Conservation (phyloP, 2,329 filamentous ascomycete genomes). For the Fusarium pseudonygamai region DNA sequence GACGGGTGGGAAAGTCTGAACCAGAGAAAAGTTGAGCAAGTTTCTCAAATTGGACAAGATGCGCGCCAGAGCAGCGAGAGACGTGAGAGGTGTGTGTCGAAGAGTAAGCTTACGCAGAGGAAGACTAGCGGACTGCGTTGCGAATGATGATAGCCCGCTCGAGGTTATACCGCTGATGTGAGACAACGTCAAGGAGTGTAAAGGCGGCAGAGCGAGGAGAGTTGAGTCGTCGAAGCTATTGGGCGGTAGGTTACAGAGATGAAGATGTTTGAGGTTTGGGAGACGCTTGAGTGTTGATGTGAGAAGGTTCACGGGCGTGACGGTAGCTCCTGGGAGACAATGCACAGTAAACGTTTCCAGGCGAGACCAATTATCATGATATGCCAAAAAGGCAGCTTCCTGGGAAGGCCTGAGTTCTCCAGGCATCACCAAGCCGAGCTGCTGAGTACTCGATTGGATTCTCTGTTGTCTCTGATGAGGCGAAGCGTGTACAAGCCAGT, state of each 20-base stretch:
- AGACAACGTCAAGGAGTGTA: constrained; percentile 65
- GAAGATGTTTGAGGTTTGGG: constrained; percentile 65
- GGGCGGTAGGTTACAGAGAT: constrained; percentile 65
- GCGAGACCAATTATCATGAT: constrained; percentile 65
- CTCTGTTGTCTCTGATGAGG: constrained; percentile 45
- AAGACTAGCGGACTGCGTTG: constrained; percentile 58
- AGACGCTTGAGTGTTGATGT: constrained; percentile 60
- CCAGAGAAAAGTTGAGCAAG: constrained; percentile 62
- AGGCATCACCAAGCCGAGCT: constrained; percentile 44
- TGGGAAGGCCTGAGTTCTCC: constrained; percentile 45
- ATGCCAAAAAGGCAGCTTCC: constrained; percentile 57
- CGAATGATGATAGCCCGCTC: constrained; percentile 65
- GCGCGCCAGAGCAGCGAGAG: constrained; percentile 66
- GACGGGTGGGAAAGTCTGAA: constrained; percentile 64
- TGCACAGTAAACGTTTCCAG: constrained; percentile 67
- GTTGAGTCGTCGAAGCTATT: constrained; percentile 66
- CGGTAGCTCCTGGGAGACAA: constrained; percentile 64
- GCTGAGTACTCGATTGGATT: constrained; percentile 43
- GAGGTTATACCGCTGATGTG: constrained; percentile 66
- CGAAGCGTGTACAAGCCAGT: constrained; percentile 63
- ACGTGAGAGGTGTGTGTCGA: constrained; percentile 65
- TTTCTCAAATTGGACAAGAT: constrained; percentile 64
- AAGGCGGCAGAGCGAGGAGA: constrained; percentile 63
- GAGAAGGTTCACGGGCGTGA: constrained; percentile 63
- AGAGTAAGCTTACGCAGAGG: constrained; percentile 62